These are phyloP conservation scores for Trichocladium antarcticum DNA, from an alignment of 495 filamentous ascomycete genomes.

Conservation along the genomic window DNA sequence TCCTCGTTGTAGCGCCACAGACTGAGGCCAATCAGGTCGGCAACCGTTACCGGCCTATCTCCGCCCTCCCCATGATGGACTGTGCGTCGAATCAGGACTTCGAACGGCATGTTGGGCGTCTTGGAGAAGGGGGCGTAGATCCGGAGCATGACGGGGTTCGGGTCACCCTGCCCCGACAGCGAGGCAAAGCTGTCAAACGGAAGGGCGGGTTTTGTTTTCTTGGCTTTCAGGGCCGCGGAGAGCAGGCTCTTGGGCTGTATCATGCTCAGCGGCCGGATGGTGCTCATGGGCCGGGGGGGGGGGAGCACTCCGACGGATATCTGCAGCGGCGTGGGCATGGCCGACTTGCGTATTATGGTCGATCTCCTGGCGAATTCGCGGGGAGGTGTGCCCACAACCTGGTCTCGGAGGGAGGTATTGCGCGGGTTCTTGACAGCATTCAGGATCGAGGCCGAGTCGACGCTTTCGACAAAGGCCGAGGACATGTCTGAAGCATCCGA, in stretches of 20 bases:
- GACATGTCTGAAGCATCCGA: slow-evolving; percentile 47
- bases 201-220: slow-evolving; percentile 65
- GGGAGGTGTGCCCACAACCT: slow-evolving; percentile 45
- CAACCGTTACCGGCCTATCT: slow-evolving; percentile 61
- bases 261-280: slow-evolving; percentile 68
- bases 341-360: slow-evolving; percentile 36
- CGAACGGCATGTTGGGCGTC: slow-evolving; percentile 55
- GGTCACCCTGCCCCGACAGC: slow-evolving; percentile 76
- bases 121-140: slow-evolving; percentile 80
- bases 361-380: slow-evolving; percentile 41
- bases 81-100: slow-evolving; percentile 67
- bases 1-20: slow-evolving; percentile 84
- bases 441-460: slow-evolving; percentile 44
- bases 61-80: slow-evolving; percentile 56
- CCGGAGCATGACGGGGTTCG: slow-evolving; percentile 69
- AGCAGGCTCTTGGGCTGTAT: slow-evolving; percentile 65
- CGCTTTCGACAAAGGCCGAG: slow-evolving; percentile 42
- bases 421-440: slow-evolving; percentile 39
- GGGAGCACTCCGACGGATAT: slow-evolving; percentile 62
- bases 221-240: slow-evolving; percentile 59
- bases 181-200: slow-evolving; percentile 77
- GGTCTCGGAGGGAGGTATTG: slow-evolving; percentile 38
- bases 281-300: slow-evolving; percentile 84
- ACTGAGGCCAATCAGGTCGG: slow-evolving; percentile 80
- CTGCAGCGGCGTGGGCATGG: slow-evolving; percentile 42